Conservation (phyloP, 2,329 filamentous ascomycete genomes). For the Pseudogymnoascus destructans region DNA sequence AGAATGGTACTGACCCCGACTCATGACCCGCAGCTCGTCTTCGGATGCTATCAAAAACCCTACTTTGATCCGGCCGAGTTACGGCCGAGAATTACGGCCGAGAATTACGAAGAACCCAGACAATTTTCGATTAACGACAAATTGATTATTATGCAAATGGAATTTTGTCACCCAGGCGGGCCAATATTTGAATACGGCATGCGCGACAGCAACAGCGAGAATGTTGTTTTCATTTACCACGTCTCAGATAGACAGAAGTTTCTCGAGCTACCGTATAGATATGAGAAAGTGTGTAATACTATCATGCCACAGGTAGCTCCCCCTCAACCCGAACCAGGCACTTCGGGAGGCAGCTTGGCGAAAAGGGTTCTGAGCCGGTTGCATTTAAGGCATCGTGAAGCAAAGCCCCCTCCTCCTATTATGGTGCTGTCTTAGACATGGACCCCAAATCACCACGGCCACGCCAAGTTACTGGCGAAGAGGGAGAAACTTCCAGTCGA, state of each 20-base stretch:
- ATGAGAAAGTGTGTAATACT: not conserved
- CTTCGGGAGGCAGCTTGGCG: not conserved
- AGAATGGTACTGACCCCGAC: not conserved
- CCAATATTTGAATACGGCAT: not conserved
- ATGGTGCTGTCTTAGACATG: not conserved
- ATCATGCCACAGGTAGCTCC: not conserved
- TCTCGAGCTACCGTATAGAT: not conserved
- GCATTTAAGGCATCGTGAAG: not conserved
- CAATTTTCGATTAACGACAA: not conserved
- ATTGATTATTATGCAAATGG: not conserved
- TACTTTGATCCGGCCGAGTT: not conserved
- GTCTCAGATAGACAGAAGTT: not conserved
- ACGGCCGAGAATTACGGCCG: too few species aligned
- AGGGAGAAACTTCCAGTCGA: not conserved
- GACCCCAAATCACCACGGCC: not conserved
- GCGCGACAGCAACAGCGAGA: not conserved
- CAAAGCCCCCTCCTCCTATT: not conserved
- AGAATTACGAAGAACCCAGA: not conserved
- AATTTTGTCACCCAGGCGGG: not conserved
- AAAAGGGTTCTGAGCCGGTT: not conserved
- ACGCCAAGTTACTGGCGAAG: not conserved
- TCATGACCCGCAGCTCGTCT: not conserved
- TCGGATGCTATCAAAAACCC: not conserved
- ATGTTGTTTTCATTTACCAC: not conserved
- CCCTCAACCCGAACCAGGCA: not conserved